Evolutionary conservation across 768 basidiomycete species (phyloP), one percentile per base, ranked within the genome.

Genomic region (Boletus rubropictus): DNA sequence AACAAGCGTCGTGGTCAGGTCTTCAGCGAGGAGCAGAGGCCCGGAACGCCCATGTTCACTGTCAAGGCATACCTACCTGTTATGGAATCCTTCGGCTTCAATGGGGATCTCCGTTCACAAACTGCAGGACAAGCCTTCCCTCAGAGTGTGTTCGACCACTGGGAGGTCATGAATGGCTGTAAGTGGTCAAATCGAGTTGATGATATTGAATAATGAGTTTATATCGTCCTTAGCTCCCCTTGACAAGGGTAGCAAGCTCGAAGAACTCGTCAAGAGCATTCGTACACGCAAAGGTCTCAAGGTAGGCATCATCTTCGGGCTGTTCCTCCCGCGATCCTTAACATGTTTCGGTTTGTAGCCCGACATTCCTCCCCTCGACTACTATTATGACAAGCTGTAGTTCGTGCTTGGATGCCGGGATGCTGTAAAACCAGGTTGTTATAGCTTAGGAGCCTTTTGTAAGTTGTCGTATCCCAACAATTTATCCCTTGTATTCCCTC

Each of bases 1-100:
- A 98, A 96, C 82, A 91, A 87, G 75, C 89, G 93, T 65, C 89
- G 94, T 81, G 95, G 95, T 54, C 93, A 96, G 68, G 95, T 99
- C 52, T 95, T 94, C 81, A 88, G 86, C 58, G 89, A 97, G 72
- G 95, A 97, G 71, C 96, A 98, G 73, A 77, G 94, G 62, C 76
- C 83, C 4, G 95, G 96, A 74, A 99, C 96, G 15, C 96, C 96
- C 53, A 96, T 97, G 92, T 95, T 95, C 84, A 98, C 87, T 39
- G 86, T 99, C 72, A 98, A 96, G 81, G 93, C 93, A 21, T 92
- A 91, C 77, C 77, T 93, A 33, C 91, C 92, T 59, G 89, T 92
- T 66, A 74, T 76, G 66, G 89, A 91, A 72, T 92, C 89, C 14
- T 95, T 96, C 74, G 94, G 95, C 58, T 98, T 98, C 86, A 98